A percentile compares a stretch with the other conserved stretches of the same genome.
Evolutionary conservation across 129 eudicot species (phyloP).

Genomic region (Erigeron canadensis): DNA sequence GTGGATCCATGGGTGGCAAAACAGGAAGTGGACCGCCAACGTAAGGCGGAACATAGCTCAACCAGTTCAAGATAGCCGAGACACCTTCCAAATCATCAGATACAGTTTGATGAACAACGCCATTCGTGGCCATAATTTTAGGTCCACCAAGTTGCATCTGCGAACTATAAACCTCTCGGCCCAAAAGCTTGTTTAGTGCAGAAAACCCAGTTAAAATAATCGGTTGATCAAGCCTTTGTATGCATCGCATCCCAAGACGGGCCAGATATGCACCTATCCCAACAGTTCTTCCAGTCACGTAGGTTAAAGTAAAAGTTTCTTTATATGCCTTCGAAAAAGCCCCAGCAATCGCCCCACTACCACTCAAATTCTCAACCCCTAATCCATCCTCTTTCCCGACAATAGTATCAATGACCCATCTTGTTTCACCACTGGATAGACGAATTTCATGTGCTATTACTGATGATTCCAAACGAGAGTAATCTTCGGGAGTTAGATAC

Average conservation of each 20-base stretch:
- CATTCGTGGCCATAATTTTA: conserved; percentile 94
- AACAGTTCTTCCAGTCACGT: conserved; percentile 94
- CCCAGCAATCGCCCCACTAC: conserved; percentile 98
- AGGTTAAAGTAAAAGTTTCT: conserved; percentile 89
- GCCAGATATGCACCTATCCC: conserved; percentile 99
- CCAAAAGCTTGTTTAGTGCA: conserved; percentile 88
- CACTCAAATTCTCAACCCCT: conserved; percentile 94
- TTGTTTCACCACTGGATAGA: conserved; percentile 60
- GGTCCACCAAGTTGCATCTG: conserved; percentile 99
- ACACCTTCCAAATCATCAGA: conserved; percentile 94
- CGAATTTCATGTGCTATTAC: conserved; percentile 82
- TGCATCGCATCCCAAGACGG: conserved; percentile 97
- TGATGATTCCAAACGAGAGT: conserved; percentile 54
- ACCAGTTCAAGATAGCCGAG: conserved; percentile 86
- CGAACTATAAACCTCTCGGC: conserved; percentile 97
- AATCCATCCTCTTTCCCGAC: conserved; percentile 91
- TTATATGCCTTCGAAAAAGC: conserved; percentile 86
- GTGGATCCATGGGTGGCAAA: conserved; percentile 64
- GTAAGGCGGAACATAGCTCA: conserved; percentile 80
- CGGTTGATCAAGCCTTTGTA: conserved; percentile 94
- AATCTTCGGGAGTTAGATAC: conserved; percentile 84
- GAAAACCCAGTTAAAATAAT: conserved; percentile 94
- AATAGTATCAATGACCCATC: conserved; percentile 89
- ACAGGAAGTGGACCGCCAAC: conserved; percentile 93
- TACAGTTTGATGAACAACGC: conserved; percentile 93